phyloP scores from a whole-genome alignment of 2,329 filamentous ascomycete genomes.

The Thelonectria rubi region DNA sequence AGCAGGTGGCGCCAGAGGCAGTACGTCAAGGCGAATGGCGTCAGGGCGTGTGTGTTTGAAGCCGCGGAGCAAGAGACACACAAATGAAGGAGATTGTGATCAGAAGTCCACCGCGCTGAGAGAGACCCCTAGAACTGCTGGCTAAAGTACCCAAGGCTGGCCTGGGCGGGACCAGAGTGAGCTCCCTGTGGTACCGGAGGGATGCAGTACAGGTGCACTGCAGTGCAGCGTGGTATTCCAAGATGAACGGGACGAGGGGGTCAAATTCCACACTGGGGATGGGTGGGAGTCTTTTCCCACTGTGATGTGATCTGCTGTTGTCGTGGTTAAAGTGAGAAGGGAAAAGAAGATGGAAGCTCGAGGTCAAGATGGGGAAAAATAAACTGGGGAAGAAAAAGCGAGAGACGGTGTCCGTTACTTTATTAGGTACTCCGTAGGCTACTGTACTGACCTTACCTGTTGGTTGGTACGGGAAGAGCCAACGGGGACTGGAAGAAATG shows the following conservation, averaged over 20 bases:
- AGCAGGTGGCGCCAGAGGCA: constrained; percentile 18
- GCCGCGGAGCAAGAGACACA: constrained; percentile 13
- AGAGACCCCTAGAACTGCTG: constrained; percentile 6
- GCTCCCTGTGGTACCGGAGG: background rate
- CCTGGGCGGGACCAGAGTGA: background rate
- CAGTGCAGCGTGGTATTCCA: background rate
- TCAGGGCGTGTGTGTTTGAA: constrained; percentile 3
- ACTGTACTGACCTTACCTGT: background rate
- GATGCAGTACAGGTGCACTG: background rate
- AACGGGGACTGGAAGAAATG: constrained; percentile 24
- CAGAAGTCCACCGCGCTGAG: constrained; percentile 14
- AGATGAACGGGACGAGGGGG: background rate
- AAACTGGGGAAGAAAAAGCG: background rate
- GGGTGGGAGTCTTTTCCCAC: background rate
- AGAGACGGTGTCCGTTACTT: background rate
- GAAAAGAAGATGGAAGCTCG: background rate
- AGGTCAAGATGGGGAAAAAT: constrained; percentile 1
- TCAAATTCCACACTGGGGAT: background rate
- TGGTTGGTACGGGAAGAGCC: constrained; percentile 1
- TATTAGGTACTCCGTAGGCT: background rate
- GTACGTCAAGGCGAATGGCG: constrained; percentile 6
- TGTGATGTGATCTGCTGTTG: background rate
- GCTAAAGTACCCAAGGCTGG: background rate
- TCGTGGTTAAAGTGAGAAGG: background rate
- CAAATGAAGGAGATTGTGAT: constrained; percentile 10